Evolutionary conservation across 2,329 filamentous ascomycete species (phyloP).

Genomic region (Septoria linicola): DNA sequence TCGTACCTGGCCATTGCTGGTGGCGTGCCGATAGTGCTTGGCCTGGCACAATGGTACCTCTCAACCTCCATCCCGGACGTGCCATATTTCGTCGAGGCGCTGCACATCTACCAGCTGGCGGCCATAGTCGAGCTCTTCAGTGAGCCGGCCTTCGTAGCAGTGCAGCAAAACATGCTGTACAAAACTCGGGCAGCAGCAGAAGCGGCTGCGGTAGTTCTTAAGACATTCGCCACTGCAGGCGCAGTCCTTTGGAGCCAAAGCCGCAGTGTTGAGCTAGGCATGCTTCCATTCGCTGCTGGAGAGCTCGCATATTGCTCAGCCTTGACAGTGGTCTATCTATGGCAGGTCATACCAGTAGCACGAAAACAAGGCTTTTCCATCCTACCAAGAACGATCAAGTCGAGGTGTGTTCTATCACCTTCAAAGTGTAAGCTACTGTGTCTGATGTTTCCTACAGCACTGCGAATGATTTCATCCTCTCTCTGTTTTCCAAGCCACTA

Average conservation of each 20-base stretch:
- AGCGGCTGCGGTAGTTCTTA: slow-evolving; percentile 72
- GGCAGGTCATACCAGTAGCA: slow-evolving; percentile 60
- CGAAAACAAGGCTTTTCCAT: slow-evolving; percentile 66
- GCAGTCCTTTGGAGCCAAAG: slow-evolving; percentile 64
- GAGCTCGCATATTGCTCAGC: slow-evolving; percentile 73
- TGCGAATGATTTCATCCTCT: slow-evolving; percentile 50
- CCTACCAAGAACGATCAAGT: slow-evolving; percentile 48
- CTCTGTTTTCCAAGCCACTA: slow-evolving; percentile 68
- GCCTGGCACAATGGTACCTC: slow-evolving; percentile 68
- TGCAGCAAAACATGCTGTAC: slow-evolving; percentile 79
- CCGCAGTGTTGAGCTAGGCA: slow-evolving; percentile 60
- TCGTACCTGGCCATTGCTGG: slow-evolving; percentile 75
- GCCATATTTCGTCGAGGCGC: slow-evolving; percentile 61
- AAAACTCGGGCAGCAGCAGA: slow-evolving; percentile 79
- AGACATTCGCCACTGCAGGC: slow-evolving; percentile 73
- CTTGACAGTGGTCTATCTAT: slow-evolving; percentile 68
- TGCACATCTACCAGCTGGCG: slow-evolving; percentile 57
- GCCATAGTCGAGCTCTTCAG: slow-evolving; percentile 73
- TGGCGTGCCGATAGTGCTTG: slow-evolving; percentile 57
- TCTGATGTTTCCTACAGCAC: slow-evolving; percentile 29
- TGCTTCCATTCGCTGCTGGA: slow-evolving; percentile 84
- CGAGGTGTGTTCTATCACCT: slow-evolving; percentile 42
- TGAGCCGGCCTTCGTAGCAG: slow-evolving; percentile 85
- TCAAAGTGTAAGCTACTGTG: slow-evolving; percentile 25
- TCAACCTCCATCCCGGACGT: slow-evolving; percentile 53